These are phyloP conservation scores for Balakata baccata DNA, from an alignment of 345 rosid genomes.

Conservation along the genomic window DNA sequence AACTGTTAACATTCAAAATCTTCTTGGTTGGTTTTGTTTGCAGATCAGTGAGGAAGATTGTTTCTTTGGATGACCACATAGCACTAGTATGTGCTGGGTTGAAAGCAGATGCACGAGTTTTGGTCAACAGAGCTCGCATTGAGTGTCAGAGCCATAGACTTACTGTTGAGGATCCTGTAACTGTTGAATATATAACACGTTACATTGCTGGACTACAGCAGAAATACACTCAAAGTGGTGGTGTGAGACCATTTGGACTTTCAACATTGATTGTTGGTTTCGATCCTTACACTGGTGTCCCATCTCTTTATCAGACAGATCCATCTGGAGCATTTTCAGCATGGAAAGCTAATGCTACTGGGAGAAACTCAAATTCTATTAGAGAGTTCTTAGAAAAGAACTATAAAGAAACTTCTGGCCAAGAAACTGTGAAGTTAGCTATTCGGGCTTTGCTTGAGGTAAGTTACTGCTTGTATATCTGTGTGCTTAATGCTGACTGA, in stretches of 20 bases:
- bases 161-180: slow-evolving; percentile 88
- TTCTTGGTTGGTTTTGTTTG: slow-evolving; percentile 12
- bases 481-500: not conserved
- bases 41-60: slow-evolving; percentile 86
- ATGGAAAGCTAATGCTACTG: slow-evolving; percentile 98
- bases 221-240: slow-evolving; percentile 93
- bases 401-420: slow-evolving; percentile 74
- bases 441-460: slow-evolving; percentile 92
- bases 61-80: slow-evolving; percentile 71
- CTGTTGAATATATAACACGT: slow-evolving; percentile 83
- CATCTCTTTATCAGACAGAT: slow-evolving; percentile 84
- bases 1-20: not conserved
- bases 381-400: slow-evolving; percentile 87
- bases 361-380: slow-evolving; percentile 85
- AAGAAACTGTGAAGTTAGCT: slow-evolving; percentile 86
- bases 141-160: slow-evolving; percentile 86
- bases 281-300: slow-evolving; percentile 65
- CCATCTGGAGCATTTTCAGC: slow-evolving; percentile 97
- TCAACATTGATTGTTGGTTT: slow-evolving; percentile 74
- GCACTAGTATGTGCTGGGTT: slow-evolving; percentile 85
- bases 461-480: slow-evolving; percentile 23
- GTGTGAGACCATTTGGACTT: slow-evolving; percentile 79
- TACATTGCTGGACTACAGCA: slow-evolving; percentile 94
- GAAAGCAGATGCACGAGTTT: slow-evolving; percentile 73
- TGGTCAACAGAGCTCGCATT: slow-evolving; percentile 60